phyloP scores from a whole-genome alignment of 2,329 filamentous ascomycete species.

The Diatrype stigma region DNA sequence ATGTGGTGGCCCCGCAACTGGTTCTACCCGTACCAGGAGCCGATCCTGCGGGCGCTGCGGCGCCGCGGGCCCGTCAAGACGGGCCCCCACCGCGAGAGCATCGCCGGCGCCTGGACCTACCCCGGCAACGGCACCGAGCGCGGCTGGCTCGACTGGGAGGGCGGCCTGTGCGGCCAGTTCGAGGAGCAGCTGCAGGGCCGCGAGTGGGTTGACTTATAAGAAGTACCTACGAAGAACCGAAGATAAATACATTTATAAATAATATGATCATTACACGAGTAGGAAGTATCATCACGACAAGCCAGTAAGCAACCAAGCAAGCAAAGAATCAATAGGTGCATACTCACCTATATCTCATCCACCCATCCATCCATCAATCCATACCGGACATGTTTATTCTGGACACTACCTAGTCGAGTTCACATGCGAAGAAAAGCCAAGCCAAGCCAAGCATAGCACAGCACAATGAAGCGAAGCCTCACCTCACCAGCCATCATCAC shows the following conservation, averaged over 20 bases:
- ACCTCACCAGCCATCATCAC: too few relatives aligned
- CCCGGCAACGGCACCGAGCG: background rate
- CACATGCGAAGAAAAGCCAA: background rate
- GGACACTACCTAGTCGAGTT: too few relatives aligned
- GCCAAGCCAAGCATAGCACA: too few relatives aligned
- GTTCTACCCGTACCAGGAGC: conserved; percentile 32
- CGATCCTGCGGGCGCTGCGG: conserved; percentile 18
- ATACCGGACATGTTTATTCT: background rate
- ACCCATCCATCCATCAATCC: too few relatives aligned
- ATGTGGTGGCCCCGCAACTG: conserved; percentile 32
- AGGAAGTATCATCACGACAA: too few relatives aligned
- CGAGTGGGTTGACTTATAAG: conserved; percentile 1
- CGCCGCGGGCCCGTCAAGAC: background rate
- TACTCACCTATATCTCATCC: too few relatives aligned
- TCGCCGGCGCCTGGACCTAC: conserved; percentile 4
- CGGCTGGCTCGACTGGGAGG: conserved; percentile 1
- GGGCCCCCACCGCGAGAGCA: background rate
- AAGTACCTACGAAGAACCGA: too few relatives aligned
- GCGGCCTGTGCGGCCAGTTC: conserved; percentile 3
- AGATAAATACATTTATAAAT: too few relatives aligned
- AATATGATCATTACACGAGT: too few relatives aligned
- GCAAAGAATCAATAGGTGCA: too few relatives aligned
- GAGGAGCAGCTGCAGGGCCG: conserved; percentile 3
- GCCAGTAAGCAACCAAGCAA: too few relatives aligned
- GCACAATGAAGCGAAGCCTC: too few relatives aligned